Base-by-base conservation (phyloP, 306 rosid species). In the Astragalus membranaceus region DNA sequence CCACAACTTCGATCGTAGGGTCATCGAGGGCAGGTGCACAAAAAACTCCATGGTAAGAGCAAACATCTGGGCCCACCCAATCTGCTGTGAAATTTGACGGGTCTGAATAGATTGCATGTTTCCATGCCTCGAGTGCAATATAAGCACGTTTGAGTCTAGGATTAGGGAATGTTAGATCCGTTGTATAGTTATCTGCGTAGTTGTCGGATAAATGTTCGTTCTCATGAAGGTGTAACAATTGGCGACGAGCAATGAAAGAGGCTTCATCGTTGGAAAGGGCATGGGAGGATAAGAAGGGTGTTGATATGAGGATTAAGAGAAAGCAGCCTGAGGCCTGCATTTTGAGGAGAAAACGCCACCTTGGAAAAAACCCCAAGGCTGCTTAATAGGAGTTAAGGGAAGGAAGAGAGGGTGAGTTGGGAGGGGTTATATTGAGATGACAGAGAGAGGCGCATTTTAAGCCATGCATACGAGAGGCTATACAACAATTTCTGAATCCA, bases 61-160 rank as follows among this genome's bases (percentile, higher is more conserved):
- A 90, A 47, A 93, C 98, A 49, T 93, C 44, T 0, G 79, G 17
- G 0, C 98, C 93, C 0, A 47, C 88, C 98, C 97, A 93, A 64
- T 90, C 81, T 0, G 6, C 8, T 0, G 96, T 90, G 75, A 79
- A 72, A 37, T 81, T 75, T 0, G 61, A 23, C 4, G 96, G 97
- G 68, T 93, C 98, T 0, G 98, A 92, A 64, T 82, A 90, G 6
- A 93, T 78, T 12, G 93, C 84, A 0, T 8, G 43, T 54, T 88
- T 90, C 88, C 85, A 80, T 4, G 96, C 92, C 15, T 84, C 90
- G 6, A 93, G 89, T 2, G 86, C 98, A 10, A 90, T 78, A 43
- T 82, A 93, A 7, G 98, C 92, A 0, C 68, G 1, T 4, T 75
- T 82, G n/a, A 90, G 88, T 43, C 88, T 81, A 0, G 50, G 8